Evolutionary conservation across 805 yeast species (phyloP).

Genomic region (Candida incommunis): DNA sequence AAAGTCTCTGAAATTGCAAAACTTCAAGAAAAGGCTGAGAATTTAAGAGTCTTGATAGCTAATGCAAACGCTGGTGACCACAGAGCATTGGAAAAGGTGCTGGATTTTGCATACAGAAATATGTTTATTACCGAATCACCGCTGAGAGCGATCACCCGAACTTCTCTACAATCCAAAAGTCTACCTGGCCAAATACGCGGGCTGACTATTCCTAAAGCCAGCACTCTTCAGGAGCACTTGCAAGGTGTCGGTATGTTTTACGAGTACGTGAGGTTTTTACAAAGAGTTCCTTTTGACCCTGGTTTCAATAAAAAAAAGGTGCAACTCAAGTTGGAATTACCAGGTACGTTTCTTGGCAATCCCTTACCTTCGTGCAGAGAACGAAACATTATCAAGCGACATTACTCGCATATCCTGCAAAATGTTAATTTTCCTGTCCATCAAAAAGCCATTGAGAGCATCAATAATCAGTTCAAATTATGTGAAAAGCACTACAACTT

Average conservation of each 20-base stretch:
- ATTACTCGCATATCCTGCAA: conserved; percentile 5
- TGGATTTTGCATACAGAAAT: background rate
- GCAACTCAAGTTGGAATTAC: background rate
- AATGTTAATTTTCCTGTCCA: conserved; percentile 10
- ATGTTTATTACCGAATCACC: background rate
- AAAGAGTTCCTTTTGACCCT: background rate
- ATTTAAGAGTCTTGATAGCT: background rate
- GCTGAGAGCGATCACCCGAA: background rate
- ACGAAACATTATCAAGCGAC: conserved; percentile 5
- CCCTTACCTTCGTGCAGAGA: conserved; percentile 8
- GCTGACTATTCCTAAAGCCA: background rate
- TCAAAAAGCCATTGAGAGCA: conserved; percentile 5
- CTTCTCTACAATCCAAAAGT: background rate
- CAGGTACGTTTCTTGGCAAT: conserved; percentile 9
- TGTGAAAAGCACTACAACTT: background rate
- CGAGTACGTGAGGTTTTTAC: background rate
- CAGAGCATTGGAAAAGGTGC: background rate
- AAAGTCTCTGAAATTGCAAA: background rate
- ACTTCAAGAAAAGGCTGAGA: background rate
- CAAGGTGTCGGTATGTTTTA: background rate
- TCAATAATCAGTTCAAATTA: background rate
- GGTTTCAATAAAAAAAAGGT: background rate
- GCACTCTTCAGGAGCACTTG: background rate
- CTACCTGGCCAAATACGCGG: background rate
- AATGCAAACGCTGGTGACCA: background rate